Base-by-base conservation (phyloP, 2,329 filamentous ascomycete genomes). In the Boeremia lycopersici region DNA sequence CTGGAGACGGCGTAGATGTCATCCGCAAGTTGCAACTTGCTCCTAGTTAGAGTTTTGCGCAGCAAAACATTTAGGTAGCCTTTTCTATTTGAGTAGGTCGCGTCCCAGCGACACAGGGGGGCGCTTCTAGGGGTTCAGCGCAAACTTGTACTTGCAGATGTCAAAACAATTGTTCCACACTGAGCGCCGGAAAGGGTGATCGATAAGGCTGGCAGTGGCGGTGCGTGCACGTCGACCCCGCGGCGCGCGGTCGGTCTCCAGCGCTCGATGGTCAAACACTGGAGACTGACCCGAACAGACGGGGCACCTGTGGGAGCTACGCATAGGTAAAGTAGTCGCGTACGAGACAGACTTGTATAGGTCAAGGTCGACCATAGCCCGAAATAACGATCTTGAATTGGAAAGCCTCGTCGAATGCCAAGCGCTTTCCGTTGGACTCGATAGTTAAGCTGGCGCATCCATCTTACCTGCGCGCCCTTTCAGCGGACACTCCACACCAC, bases 291-390 rank as follows among this genome's bases (percentile, higher is more conserved):
- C n/a, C 25, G 35, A 36, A 11, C 28, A 29, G 13, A 23, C 26
- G 26, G n/a, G 36, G 44, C 41, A 35, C 33, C 44, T 15, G 35
- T 42, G 44, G 35, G 53, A 41, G 23, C n/a, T 45, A 33, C 39
- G 12, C 2, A 25, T 17, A 6, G 30, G 33, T 40, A 23, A 28
- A 44, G 28, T 9, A 23, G 29, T 47, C n/a, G 35, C 19, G 46
- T 30, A 34, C 63, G 62, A 63, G 56, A 63, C 61, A 65, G 42
- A 60, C 38, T 13, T 58, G 62, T 53, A 59, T 40, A 5, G 29
- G 36, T 57, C 47, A 43, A 53, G 40, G 51, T 49, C 34, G 31
- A 38, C 9, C 23, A 40, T 42, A 39, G 34, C 31, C 38, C 43
- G 43, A 34, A 42, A 36, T 57, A 47, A 56, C 55, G 56, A 48